These are phyloP conservation scores for Linum trigynum DNA, from an alignment of 345 rosid species.

Conservation along the genomic window DNA sequence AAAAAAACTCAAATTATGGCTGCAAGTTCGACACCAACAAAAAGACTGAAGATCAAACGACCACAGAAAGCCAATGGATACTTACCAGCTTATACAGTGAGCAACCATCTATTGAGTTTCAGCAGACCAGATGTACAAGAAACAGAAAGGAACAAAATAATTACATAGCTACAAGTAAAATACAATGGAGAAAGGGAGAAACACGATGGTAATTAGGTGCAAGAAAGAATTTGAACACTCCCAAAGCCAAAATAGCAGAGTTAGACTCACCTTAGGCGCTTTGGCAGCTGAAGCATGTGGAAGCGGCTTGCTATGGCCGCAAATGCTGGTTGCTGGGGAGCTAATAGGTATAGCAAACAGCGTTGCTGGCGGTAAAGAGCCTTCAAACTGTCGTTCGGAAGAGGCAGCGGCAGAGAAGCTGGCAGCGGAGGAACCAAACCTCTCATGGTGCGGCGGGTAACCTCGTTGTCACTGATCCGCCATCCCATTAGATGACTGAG, in stretches of 20 bases:
- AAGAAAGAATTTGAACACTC: not conserved
- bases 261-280: slow-evolving; percentile 23
- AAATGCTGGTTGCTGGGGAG: slow-evolving; percentile 25
- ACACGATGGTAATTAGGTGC: not conserved
- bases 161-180: not conserved
- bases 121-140: not conserved
- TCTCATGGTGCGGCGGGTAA: slow-evolving; percentile 11
- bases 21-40: not conserved
- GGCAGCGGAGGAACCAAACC: slow-evolving; percentile 36
- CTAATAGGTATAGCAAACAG: slow-evolving; percentile 40
- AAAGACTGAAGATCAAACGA: not conserved
- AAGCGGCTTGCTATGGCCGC: slow-evolving; percentile 10
- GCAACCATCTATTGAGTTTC: not conserved
- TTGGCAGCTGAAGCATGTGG: slow-evolving; percentile 17
- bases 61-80: not conserved
- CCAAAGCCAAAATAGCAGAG: slow-evolving; percentile 4
- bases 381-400: slow-evolving; percentile 33
- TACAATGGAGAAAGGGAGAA: not conserved
- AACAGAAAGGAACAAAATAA: not conserved
- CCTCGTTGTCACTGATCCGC: slow-evolving; percentile 9
- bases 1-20: not conserved
- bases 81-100: not conserved
- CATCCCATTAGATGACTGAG: slow-evolving; percentile 3
- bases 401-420: slow-evolving; percentile 57
- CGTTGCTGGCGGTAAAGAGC: slow-evolving; percentile 27